Base-by-base conservation (phyloP, 1,139 yeast species). In the Lodderomyces metapsilosis region DNA sequence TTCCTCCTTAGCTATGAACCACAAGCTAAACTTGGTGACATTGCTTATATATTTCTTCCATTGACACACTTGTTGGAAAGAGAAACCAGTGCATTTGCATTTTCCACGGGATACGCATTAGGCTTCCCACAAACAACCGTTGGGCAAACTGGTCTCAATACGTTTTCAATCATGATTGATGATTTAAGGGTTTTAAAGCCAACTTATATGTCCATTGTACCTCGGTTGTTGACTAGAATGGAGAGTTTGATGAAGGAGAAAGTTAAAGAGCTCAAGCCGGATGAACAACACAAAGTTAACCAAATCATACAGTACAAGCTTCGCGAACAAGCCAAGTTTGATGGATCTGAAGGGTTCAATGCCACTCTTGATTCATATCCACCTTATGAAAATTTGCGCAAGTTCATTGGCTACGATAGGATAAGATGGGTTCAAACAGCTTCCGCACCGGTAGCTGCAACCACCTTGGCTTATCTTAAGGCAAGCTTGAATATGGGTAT, bases 181-280 rank as follows among this genome's bases (percentile, higher is more conserved):
- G 69, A 66, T 44, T 56, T 64, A 40, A 46, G 54, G 36, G 37
- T 61, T 5, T 64, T 62, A 46, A 53, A 61, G 41, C 71, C 71
- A 7, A 56, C 57, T 18, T 64, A 64, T 43, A 55, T 66, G 37
- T 61, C 68, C 20, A 54, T 62, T 40, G 71, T 66, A 17, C 71
- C 71, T 3, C 46, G 71, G 22, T 44, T 66, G 12, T 55, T 65
- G 28, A 62, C 66, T 34, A 58, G 59, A 42, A 41, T 65, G 25
- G 68, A 63, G 40, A 71, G 71, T 38, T 74, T 69, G 23, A 61
- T 71, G 51, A 76, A 68, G 54, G 55, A 44, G 21, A 61, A 61
- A 25, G 58, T 70, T 6, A 43, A 56, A 53, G 62, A 31, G 15
- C 54, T 37, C 30, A 42, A 49, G 39, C 31, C 45, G 50, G 41